These are phyloP conservation scores for Pleurotus salmoneostramineus DNA, from an alignment of 768 basidiomycete species.

Conservation along the genomic window DNA sequence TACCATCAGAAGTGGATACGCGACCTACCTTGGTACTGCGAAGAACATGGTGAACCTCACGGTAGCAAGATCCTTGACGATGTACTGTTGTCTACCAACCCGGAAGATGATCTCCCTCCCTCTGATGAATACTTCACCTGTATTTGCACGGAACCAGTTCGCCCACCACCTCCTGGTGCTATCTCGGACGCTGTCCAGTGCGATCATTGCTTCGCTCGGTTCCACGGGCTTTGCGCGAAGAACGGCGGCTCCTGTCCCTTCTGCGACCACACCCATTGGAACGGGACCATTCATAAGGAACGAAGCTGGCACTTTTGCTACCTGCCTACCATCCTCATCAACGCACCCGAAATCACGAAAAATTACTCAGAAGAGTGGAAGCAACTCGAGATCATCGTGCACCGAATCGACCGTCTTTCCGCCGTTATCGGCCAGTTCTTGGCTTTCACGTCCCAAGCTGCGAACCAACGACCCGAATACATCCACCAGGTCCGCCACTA, in stretches of 20 bases:
- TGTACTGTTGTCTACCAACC: slow-evolving; percentile 68
- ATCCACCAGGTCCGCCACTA: slow-evolving; percentile 84
- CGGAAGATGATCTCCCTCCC: slow-evolving; percentile 78
- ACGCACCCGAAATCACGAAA: slow-evolving; percentile 76
- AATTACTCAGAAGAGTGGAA: slow-evolving; percentile 80
- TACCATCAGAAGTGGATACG: slow-evolving; percentile 70
- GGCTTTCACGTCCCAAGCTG: slow-evolving; percentile 61
- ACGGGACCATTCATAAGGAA: slow-evolving; percentile 78
- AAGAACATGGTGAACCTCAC: slow-evolving; percentile 61
- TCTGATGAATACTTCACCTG: slow-evolving; percentile 82
- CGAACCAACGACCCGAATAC: slow-evolving; percentile 72
- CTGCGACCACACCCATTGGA: slow-evolving; percentile 91
- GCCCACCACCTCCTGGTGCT: slow-evolving; percentile 71
- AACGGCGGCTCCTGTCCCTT: slow-evolving; percentile 91
- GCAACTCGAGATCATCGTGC: slow-evolving; percentile 75
- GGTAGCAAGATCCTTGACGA: slow-evolving; percentile 66
- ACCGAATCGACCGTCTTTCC: slow-evolving; percentile 73
- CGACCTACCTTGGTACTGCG: slow-evolving; percentile 76
- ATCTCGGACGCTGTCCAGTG: slow-evolving; percentile 86
- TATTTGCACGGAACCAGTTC: slow-evolving; percentile 74
- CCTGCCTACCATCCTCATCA: slow-evolving; percentile 63
- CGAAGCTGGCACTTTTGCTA: slow-evolving; percentile 83
- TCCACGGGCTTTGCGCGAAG: slow-evolving; percentile 81
- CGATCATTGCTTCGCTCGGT: slow-evolving; percentile 84
- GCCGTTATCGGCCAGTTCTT: slow-evolving; percentile 78